Evolutionary conservation across 1,284 basidiomycete genomes (phyloP), one percentile per base, ranked within the genome.

Genomic region (Peniophora sp.): DNA sequence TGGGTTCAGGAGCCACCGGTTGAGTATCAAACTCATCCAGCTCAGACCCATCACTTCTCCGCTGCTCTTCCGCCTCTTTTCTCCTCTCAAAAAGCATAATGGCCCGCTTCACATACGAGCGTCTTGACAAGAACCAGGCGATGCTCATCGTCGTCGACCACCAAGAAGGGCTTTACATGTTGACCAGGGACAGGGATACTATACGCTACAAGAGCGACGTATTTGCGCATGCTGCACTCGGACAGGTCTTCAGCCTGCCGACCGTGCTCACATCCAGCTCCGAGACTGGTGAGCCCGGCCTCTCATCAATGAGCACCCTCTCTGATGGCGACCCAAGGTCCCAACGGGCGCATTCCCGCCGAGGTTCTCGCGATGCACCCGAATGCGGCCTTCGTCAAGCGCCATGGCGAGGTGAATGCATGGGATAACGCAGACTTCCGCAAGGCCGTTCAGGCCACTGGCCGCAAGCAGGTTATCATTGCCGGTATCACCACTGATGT

Each of bases 401-500:
- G 74, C 16, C 57, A 67, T n/a, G 73, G 73, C 1, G 72, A 77
- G 58, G 74, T 75, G 12, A 62, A 75, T 52, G 73, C 74, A 12
- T 77, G 74, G 74, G 73, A 75, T 58, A 75, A 73, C 58, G 52
- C 61, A 3, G 73, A 75, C 46, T 75, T 77, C 63, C 64, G 68
- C 39, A 61, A 60, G 1, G 74, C 74, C n/a, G 71, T 77, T 23
- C 59, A 68, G 44, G 71, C 72, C 3, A 74, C 73, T 2, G 72
- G 72, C 2, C 75, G 72, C 58, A 73, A 70, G 54, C 74, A 75
- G 52, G 58, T 75, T 49, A 74, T 75, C 57, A 57, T 75, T 17
- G 74, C 65, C 17, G 73, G 74, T 2, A 75, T 77, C 50, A 66
- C 65, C 14, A 77, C 74, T 11, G 74, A 77, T 49, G 74, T 75